Evolutionary conservation across 2,329 filamentous ascomycete genomes (phyloP).

Genomic region (Cercospora nicotianae): DNA sequence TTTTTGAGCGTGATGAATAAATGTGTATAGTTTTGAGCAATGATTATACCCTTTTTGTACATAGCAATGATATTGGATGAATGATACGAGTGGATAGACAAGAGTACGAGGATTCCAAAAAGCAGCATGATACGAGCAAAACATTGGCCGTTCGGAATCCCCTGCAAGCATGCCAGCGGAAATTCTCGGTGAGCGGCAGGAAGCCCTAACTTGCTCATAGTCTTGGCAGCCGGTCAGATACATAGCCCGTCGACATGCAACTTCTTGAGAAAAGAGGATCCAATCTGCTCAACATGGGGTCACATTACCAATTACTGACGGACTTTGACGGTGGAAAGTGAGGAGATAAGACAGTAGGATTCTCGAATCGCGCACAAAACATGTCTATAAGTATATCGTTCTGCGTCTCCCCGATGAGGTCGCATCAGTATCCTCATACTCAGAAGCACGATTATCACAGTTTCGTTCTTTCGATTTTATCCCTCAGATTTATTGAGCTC

Average conservation of each 20-base stretch:
- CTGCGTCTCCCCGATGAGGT: neutral
- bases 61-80: neutral
- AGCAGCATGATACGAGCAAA: neutral
- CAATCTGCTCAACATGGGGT: neutral
- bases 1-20: neutral
- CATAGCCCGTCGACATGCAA: neutral
- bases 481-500: no score
- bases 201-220: neutral
- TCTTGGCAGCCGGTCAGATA: neutral
- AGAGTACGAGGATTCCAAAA: neutral
- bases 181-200: neutral
- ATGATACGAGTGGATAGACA: neutral
- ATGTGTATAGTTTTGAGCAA: neutral
- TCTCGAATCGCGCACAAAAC: neutral
- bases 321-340: neutral
- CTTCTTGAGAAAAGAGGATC: neutral
- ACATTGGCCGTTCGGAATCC: no score
- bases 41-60: constrained; percentile 1
- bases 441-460: neutral
- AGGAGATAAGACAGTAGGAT: neutral
- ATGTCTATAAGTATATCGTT: neutral
- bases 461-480: no score
- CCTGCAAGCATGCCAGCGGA: neutral
- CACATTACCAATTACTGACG: neutral
- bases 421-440: neutral